Base-by-base conservation (phyloP, 2,329 filamentous ascomycete genomes). In the Fusarium keratoplasticum region DNA sequence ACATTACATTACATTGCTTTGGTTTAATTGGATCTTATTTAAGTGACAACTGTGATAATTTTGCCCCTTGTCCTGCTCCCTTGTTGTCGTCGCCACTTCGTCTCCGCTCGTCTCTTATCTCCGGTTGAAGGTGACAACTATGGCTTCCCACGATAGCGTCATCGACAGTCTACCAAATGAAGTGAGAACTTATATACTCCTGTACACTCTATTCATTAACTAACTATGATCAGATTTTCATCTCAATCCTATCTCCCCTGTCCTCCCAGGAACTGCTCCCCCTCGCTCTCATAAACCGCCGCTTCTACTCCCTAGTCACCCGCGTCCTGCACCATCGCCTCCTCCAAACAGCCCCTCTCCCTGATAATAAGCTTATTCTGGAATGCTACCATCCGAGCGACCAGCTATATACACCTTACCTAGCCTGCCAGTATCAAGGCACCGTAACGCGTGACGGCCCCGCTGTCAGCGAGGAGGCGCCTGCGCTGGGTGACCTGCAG, bases 321-420 rank as follows among this genome's bases (percentile, higher is more conserved):
- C 89, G 89, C 29, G 87, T 94, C 52, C 82, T 95, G 9, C 89
- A 93, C 72, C 87, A 88, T 58, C 91, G 93, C 36, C 85, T 95
- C 2, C 82, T 91, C 3, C 70, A 77, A 22, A 62, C 74, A 18
- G 74, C 78, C 4, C 70, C 75, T 7, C 69, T 80, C 10, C 78
- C 81, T 6, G 73, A 77, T 2, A 76, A 94, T 78, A 89, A 91
- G 63, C 83, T 96, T 42, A 89, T 95, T 40, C 89, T 97, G 47
- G 93, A 96, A 83, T 94, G 93, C 80, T 95, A 93, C 78, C 93
- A 93, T 72, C 94, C 94, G 0, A 90, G 87, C 71, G 90, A 88
- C 27, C 92, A 91, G 81, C 85, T 93, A 59, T 91, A 88, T 6
- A 91, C 93, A 22, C 92, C 93, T 0, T 91, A 91, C 64, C 86